Percentiles rank a stretch among this genome's conserved stretches.
Evolutionary conservation across 1,139 yeast species (phyloP).

Genomic region (Entelexis paramagnoliae): DNA sequence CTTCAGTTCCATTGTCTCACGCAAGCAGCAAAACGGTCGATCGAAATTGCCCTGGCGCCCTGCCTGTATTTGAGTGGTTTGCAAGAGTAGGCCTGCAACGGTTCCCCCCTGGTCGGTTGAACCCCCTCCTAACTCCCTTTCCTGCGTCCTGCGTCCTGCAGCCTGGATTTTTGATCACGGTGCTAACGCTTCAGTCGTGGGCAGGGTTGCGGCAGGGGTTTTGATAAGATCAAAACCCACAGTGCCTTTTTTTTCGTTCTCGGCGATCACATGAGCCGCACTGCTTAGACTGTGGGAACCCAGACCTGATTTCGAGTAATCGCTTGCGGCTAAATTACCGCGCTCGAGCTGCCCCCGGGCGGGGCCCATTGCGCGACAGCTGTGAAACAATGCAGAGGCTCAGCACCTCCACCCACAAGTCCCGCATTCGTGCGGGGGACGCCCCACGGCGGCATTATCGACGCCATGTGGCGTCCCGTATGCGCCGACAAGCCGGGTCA

Average conservation of each 20-base stretch:
- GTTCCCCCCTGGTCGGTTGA: background rate
- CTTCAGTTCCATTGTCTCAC: slow-evolving; percentile 15
- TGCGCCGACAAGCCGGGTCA: too few relatives aligned
- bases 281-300: background rate
- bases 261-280: background rate
- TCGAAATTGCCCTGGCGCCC: background rate
- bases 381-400: background rate
- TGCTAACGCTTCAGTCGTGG: background rate
- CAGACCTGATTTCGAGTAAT: too few relatives aligned
- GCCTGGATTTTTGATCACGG: slow-evolving; percentile 4
- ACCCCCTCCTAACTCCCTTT: slow-evolving; percentile 2
- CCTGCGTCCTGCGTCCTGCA: slow-evolving; percentile 9
- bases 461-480: background rate
- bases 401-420: background rate
- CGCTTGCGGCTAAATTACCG: background rate
- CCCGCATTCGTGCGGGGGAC: background rate
- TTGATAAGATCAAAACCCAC: background rate
- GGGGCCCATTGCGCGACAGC: background rate
- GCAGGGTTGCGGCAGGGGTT: slow-evolving; percentile 6
- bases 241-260: background rate
- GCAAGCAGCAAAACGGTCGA: background rate
- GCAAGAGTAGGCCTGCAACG: background rate
- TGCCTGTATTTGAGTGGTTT: background rate
- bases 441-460: background rate
- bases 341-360: background rate